These are phyloP conservation scores for Saprolegnia diclina DNA, from an alignment of 352 stramenopile genomes.

Conservation along the genomic window DNA sequence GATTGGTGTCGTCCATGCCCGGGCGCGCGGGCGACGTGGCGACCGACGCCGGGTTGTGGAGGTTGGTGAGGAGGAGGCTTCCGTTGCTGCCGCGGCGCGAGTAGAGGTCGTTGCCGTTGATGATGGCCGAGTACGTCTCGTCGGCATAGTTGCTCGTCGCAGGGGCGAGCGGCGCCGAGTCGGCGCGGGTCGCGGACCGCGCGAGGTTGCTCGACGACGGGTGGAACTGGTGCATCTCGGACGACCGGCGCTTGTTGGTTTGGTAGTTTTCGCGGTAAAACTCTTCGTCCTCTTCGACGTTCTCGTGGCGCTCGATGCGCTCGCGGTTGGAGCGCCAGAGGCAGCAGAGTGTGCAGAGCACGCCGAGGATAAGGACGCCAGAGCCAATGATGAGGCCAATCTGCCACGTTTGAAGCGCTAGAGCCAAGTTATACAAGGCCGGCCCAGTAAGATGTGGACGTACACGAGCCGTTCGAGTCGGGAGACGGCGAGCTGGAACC, in stretches of 20 bases:
- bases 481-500: not conserved
- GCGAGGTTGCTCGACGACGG: not conserved
- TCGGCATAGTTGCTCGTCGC: not conserved
- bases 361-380: slow-evolving; percentile 23
- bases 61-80: not conserved
- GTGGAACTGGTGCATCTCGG: slow-evolving; percentile 9
- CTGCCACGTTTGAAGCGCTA: slow-evolving; percentile 23
- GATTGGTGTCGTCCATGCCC: not conserved
- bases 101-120: slow-evolving; percentile 17
- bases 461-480: not conserved
- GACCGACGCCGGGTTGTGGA: not conserved
- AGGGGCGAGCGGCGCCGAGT: slow-evolving; percentile 3
- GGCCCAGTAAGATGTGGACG: not conserved
- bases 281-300: slow-evolving; percentile 13
- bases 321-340: slow-evolving; percentile 10
- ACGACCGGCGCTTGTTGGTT: slow-evolving; percentile 13
- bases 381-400: slow-evolving; percentile 24
- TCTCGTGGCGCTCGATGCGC: slow-evolving; percentile 8
- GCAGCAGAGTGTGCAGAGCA: slow-evolving; percentile 11
- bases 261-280: slow-evolving; percentile 27
- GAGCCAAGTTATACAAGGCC: not conserved
- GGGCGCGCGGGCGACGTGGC: not conserved
- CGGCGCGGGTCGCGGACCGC: slow-evolving; percentile 1
- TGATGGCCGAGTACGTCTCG: slow-evolving; percentile 14
- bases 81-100: slow-evolving; percentile 6